phyloP scores from a whole-genome alignment of 768 basidiomycete genomes.

The Suillus cothurnatus region DNA sequence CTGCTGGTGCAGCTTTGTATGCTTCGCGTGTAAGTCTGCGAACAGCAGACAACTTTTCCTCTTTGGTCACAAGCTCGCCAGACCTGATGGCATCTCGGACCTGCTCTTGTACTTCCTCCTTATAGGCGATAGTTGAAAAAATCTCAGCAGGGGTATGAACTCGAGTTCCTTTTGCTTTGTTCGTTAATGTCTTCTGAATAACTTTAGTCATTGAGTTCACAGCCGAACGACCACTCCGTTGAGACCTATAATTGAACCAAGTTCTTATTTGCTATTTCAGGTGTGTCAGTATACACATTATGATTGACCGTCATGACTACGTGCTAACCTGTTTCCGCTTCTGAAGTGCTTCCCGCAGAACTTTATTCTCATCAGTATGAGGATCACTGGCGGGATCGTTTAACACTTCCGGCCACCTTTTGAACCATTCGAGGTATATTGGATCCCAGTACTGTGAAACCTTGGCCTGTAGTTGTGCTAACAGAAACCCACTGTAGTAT shows the following conservation, averaged over 20 bases:
- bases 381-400: not conserved
- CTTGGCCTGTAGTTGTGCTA: not conserved
- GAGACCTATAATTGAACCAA: not conserved
- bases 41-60: not conserved
- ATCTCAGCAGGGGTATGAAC: not conserved
- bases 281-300: not conserved
- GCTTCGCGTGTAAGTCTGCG: not conserved
- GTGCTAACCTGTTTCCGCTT: not conserved
- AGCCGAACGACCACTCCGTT: not conserved
- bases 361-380: not conserved
- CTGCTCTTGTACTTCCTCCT: not conserved
- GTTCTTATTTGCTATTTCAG: not conserved
- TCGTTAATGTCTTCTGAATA: not conserved
- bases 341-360: not conserved
- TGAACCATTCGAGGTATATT: slow-evolving; percentile 1
- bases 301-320: too few species aligned
- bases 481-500: not conserved
- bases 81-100: not conserved
- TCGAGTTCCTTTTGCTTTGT: not conserved
- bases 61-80: not conserved
- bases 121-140: not conserved
- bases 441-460: not conserved
- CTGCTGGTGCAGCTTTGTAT: not conserved
- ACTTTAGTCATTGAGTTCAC: not conserved
- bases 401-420: not conserved